phyloP scores from a whole-genome alignment of 495 filamentous ascomycete genomes.

The Lasiosphaeria ovina region DNA sequence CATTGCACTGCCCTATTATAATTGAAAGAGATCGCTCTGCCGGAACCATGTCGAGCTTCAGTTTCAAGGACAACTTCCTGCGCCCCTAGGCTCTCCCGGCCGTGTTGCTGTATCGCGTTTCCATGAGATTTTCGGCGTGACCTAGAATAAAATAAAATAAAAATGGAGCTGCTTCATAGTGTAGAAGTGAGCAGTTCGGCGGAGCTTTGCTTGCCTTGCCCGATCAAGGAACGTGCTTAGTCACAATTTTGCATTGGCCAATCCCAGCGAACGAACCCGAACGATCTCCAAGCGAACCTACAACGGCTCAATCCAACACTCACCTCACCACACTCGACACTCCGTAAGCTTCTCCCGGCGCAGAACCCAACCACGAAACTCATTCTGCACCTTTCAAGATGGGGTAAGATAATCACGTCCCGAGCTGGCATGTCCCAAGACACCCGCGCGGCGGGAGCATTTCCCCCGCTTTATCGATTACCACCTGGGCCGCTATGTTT shows the following conservation, averaged over 20 bases:
- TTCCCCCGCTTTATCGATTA: no score
- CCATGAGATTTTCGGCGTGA: no score
- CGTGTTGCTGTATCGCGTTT: no score
- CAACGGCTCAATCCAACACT: slow-evolving; percentile 7
- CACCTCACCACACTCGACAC: slow-evolving; percentile 7
- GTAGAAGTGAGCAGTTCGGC: not conserved
- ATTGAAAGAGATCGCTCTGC: not conserved
- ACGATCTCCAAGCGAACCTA: not conserved
- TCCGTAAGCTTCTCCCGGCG: slow-evolving; percentile 7
- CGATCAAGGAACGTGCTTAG: slow-evolving; percentile 1
- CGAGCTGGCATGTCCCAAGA: not conserved
- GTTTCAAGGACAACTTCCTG: no score
- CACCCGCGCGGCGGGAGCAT: not conserved
- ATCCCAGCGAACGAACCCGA: slow-evolving; percentile 4
- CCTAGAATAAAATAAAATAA: no score
- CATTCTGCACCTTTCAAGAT: slow-evolving; percentile 10
- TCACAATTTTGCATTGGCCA: slow-evolving; percentile 5
- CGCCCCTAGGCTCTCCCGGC: no score
- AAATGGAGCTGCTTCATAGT: no score
- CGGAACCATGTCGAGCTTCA: not conserved
- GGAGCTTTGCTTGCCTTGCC: not conserved
- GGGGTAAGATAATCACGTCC: slow-evolving; percentile 8
- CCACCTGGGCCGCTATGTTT: no score
- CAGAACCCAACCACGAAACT: slow-evolving; percentile 4
- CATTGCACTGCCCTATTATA: slow-evolving; percentile 4